Percentiles rank a stretch among this genome's conserved stretches.
phyloP scores from a whole-genome alignment of 1,284 basidiomycete genomes.

The Cutaneotrichosporon curvatum region DNA sequence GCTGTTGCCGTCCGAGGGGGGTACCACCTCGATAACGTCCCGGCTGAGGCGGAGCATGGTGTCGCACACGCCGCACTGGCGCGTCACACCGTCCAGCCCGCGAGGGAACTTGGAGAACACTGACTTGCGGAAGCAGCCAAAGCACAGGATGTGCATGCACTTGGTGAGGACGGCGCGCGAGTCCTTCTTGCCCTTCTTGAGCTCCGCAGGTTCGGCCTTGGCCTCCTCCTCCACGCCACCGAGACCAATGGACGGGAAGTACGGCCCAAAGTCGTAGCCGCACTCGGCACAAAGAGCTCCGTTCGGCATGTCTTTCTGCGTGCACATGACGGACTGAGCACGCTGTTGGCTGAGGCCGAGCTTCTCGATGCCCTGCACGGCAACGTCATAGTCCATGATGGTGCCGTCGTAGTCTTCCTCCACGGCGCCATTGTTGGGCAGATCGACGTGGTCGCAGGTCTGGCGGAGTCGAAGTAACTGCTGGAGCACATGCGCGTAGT shows the following conservation, averaged over 20 bases:
- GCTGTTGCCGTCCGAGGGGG: slow-evolving; percentile 54
- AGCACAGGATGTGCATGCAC: slow-evolving; percentile 89
- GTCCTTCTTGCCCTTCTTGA: slow-evolving; percentile 32
- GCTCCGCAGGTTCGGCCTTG: slow-evolving; percentile 36
- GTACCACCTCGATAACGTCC: slow-evolving; percentile 71
- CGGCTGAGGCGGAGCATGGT: slow-evolving; percentile 52
- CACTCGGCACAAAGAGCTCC: slow-evolving; percentile 85
- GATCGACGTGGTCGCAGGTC: slow-evolving; percentile 92
- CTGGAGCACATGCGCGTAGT: slow-evolving; percentile 94
- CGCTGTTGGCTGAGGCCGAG: slow-evolving; percentile 73
- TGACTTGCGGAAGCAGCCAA: slow-evolving; percentile 67
- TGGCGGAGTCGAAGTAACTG: slow-evolving; percentile 90
- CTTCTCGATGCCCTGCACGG: slow-evolving; percentile 62
- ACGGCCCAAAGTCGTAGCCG: slow-evolving; percentile 61
- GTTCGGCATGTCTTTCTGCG: slow-evolving; percentile 69
- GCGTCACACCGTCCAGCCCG: slow-evolving; percentile 53
- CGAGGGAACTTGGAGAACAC: slow-evolving; percentile 75
- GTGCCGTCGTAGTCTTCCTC: slow-evolving; percentile 54
- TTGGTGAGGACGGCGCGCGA: slow-evolving; percentile 61
- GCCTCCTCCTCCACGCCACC: slow-evolving; percentile 51
- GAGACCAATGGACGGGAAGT: slow-evolving; percentile 43
- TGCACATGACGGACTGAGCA: slow-evolving; percentile 69
- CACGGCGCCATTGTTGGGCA: slow-evolving; percentile 57
- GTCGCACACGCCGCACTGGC: slow-evolving; percentile 69
- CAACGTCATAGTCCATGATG: slow-evolving; percentile 63